A percentile compares a stretch with the other conserved stretches of the same genome.
These are phyloP conservation scores for Pseudogymnoascus sp. DNA, from an alignment of 2,329 filamentous ascomycete genomes.

Conservation along the genomic window DNA sequence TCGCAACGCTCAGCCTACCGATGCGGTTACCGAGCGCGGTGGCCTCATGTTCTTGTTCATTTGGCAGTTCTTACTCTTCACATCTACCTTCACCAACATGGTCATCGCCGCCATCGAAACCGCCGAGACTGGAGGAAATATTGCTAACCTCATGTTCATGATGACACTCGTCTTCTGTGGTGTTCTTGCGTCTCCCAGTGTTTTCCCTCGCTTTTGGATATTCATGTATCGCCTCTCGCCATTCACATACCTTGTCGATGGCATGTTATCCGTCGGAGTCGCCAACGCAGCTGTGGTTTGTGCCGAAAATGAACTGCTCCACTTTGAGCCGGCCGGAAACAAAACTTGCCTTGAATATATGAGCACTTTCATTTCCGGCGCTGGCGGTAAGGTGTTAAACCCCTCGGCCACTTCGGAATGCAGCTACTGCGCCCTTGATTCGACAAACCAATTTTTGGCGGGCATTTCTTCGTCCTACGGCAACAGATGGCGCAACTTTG, in stretches of 20 bases:
- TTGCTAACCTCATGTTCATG: conserved; percentile 67
- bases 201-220: conserved; percentile 68
- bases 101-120: conserved; percentile 69
- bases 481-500: conserved; percentile 60
- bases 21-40: conserved; percentile 58
- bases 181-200: conserved; percentile 51
- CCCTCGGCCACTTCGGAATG: conserved; percentile 31
- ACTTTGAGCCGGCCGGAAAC: conserved; percentile 49
- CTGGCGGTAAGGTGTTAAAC: conserved; percentile 7
- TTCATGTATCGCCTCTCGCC: conserved; percentile 79
- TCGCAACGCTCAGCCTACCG: conserved; percentile 56
- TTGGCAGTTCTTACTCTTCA: conserved; percentile 67
- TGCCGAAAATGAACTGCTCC: conserved; percentile 58
- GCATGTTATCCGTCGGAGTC: conserved; percentile 61
- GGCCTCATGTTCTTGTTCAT: conserved; percentile 73
- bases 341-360: conserved; percentile 55
- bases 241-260: conserved; percentile 70
- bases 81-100: conserved; percentile 72
- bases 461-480: conserved; percentile 42
- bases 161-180: conserved; percentile 69
- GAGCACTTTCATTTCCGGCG: conserved; percentile 34
- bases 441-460: conserved; percentile 44
- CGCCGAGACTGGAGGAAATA: conserved; percentile 68
- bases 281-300: conserved; percentile 60
- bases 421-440: conserved; percentile 41